Percentiles rank a stretch among this genome's conserved stretches.
phyloP scores from a whole-genome alignment of 78 protist species.

The Dictyostelium intermedium region DNA sequence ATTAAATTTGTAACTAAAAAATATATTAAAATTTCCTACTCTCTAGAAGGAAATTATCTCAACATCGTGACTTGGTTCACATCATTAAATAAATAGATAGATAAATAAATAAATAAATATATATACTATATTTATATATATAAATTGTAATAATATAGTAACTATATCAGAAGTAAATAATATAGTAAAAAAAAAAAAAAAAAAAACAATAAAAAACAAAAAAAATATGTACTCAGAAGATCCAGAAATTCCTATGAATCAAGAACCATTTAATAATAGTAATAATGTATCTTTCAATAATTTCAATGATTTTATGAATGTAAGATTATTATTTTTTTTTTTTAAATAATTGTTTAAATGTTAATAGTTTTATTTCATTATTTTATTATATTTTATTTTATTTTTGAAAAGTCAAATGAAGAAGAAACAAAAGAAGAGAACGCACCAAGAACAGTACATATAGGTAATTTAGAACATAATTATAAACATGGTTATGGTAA shows the following conservation, averaged over 20 bases:
- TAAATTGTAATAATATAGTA: not conserved
- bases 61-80: not conserved
- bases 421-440: not conserved
- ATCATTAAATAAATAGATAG: not conserved
- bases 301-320: not conserved
- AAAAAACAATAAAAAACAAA: not conserved
- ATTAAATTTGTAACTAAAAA: not conserved
- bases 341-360: too few species aligned
- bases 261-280: not conserved
- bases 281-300: not conserved
- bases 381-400: too few species aligned
- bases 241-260: not conserved
- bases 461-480: conserved; percentile 15
- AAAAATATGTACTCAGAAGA: not conserved
- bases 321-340: not conserved
- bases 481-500: not conserved
- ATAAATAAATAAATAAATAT: not conserved
- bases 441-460: conserved; percentile 40
- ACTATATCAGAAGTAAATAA: not conserved
- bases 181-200: not conserved
- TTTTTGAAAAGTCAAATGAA: not conserved
- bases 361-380: too few species aligned
- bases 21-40: not conserved
- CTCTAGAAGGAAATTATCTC: not conserved
- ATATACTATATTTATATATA: too few species aligned